Conservation (phyloP, 495 filamentous ascomycete genomes). For the Zalerion maritima region DNA sequence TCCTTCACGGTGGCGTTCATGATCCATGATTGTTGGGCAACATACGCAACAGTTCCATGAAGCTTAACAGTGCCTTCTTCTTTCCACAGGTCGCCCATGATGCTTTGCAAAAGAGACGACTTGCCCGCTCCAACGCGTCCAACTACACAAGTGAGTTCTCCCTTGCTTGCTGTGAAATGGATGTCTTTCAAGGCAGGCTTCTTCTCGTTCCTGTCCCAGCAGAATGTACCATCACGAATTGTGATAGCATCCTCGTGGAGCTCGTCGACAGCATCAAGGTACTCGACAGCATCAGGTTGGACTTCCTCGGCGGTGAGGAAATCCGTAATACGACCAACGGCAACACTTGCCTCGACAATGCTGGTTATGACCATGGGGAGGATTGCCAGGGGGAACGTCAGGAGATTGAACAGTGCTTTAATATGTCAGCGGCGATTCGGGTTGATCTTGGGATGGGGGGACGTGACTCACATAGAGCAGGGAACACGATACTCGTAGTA, state of each 20-base stretch:
- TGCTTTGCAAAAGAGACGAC: slow-evolving; percentile 73
- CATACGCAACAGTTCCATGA: slow-evolving; percentile 74
- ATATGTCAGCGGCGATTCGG: slow-evolving; percentile 1
- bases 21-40: slow-evolving; percentile 84
- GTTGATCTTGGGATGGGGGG: not conserved
- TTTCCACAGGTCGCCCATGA: slow-evolving; percentile 88
- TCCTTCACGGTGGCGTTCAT: slow-evolving; percentile 97
- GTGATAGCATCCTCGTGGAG: slow-evolving; percentile 71
- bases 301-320: slow-evolving; percentile 84
- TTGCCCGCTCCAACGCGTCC: slow-evolving; percentile 93
- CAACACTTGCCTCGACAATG: slow-evolving; percentile 90
- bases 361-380: slow-evolving; percentile 97
- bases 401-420: slow-evolving; percentile 67
- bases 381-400: slow-evolving; percentile 89
- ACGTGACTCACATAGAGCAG: slow-evolving; percentile 46
- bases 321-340: slow-evolving; percentile 69
- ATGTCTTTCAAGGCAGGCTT: slow-evolving; percentile 48
- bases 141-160: slow-evolving; percentile 83
- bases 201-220: slow-evolving; percentile 71
- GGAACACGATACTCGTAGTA: slow-evolving; percentile 92
- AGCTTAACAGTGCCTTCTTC: slow-evolving; percentile 69
- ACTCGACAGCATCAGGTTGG: slow-evolving; percentile 65
- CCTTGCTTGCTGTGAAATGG: slow-evolving; percentile 74
- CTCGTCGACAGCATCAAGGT: slow-evolving; percentile 51
- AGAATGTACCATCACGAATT: slow-evolving; percentile 76